These are phyloP conservation scores for Neobulgaria alba DNA, from an alignment of 2,329 filamentous ascomycete species.

Conservation along the genomic window DNA sequence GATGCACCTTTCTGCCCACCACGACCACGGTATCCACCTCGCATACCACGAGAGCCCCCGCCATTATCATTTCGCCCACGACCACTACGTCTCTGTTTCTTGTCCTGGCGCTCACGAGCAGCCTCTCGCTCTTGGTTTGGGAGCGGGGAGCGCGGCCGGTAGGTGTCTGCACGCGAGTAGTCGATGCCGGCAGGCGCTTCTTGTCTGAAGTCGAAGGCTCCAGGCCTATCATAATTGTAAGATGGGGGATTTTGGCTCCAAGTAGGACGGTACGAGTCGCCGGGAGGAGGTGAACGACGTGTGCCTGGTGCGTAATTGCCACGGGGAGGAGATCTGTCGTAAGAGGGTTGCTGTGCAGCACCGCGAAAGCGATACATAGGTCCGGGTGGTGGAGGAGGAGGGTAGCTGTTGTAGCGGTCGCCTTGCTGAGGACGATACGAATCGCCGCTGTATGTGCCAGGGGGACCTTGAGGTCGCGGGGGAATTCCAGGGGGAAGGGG, in stretches of 20 bases:
- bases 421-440: constrained; percentile 14
- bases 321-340: constrained; percentile 11
- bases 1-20: constrained; percentile 24
- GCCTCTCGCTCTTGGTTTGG: constrained; percentile 14
- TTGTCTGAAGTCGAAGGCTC: constrained; percentile 25
- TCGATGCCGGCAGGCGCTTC: constrained; percentile 26
- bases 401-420: not conserved
- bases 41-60: constrained; percentile 9
- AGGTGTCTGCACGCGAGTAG: constrained; percentile 16
- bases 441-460: constrained; percentile 9
- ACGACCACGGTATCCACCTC: constrained; percentile 23
- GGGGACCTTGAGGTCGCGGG: constrained; percentile 11
- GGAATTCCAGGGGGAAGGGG: constrained; percentile 23
- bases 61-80: constrained; percentile 6
- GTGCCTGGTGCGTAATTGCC: constrained; percentile 4
- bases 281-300: constrained; percentile 3
- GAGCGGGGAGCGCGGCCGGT: constrained; percentile 16
- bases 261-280: constrained; percentile 1
- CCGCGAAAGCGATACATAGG: constrained; percentile 22
- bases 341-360: constrained; percentile 3
- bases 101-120: constrained; percentile 1
- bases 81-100: too few relatives aligned
- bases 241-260: not conserved
- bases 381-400: constrained; percentile 2
- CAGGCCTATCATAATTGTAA: constrained; percentile 3